These are phyloP conservation scores for Boletellus ananiceps DNA, from an alignment of 768 basidiomycete species.

Conservation along the genomic window DNA sequence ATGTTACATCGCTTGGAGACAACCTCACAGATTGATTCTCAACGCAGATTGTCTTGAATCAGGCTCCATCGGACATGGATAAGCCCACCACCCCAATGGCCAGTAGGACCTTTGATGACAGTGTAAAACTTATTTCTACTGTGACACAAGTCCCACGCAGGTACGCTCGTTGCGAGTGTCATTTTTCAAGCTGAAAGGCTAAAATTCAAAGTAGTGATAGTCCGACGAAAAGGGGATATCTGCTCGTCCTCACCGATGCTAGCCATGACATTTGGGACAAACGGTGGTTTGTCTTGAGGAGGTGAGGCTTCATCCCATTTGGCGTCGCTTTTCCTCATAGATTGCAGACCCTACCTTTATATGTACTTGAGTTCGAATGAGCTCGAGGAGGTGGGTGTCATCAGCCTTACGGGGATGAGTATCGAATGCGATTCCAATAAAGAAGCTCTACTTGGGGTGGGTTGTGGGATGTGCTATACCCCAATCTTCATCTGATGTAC, in stretches of 20 bases:
- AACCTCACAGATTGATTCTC: slow-evolving; percentile 12
- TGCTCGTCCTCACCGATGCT: slow-evolving; percentile 79
- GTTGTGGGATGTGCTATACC: slow-evolving; percentile 21
- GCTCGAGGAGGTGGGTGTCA: slow-evolving; percentile 74
- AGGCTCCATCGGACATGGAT: slow-evolving; percentile 60
- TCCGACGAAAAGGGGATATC: slow-evolving; percentile 78
- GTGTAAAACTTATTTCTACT: slow-evolving; percentile 63
- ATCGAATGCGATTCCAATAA: slow-evolving; percentile 85
- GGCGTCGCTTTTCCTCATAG: neutral
- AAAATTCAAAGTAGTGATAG: slow-evolving; percentile 51
- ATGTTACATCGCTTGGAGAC: slow-evolving; percentile 7
- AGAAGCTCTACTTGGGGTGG: slow-evolving; percentile 79
- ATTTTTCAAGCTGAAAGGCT: neutral
- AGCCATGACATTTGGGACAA: slow-evolving; percentile 76
- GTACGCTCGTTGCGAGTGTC: slow-evolving; percentile 37
- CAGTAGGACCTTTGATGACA: slow-evolving; percentile 42
- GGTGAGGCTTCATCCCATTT: slow-evolving; percentile 41
- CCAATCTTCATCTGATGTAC: slow-evolving; percentile 2
- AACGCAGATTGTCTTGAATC: slow-evolving; percentile 69
- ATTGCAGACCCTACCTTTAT: slow-evolving; percentile 78
- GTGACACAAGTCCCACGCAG: slow-evolving; percentile 71
- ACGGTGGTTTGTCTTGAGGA: slow-evolving; percentile 81
- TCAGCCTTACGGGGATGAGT: slow-evolving; percentile 81
- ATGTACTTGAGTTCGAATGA: slow-evolving; percentile 84
- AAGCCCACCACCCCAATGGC: slow-evolving; percentile 15